Base-by-base conservation (phyloP, 768 basidiomycete species). In the Lactarius akahatsu region DNA sequence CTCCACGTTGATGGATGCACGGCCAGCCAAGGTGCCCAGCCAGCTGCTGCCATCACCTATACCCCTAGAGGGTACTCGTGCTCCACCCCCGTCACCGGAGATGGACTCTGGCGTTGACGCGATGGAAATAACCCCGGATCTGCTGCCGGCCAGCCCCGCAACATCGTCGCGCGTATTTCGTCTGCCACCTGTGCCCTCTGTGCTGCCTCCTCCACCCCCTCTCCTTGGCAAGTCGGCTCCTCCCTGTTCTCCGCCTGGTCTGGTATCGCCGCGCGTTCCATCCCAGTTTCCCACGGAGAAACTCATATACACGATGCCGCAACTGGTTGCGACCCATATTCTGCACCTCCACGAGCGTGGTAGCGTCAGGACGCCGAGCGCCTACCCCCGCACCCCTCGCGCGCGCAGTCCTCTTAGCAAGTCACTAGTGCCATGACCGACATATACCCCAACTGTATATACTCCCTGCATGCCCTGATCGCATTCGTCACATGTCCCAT, bases 311-410 rank as follows among this genome's bases (percentile, higher is more conserved):
- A 65, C 67, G 16, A 70, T 70, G 68, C 45, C 67, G 54, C 67
- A 70, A 56, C 69, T 70, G 60, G 69, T 70, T 62, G 69, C 69
- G 61, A 63, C 67, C 45, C 69, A 69, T 28, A 62, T 63, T 15
- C 40, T 70, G 59, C 67, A 67, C 61, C 61, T 65, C 16, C 63
- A 65, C n/a, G 69, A 70, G 6, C 69, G 69, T 59, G 57, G 67
- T 16, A 9, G 36, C 15, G 57, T 54, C 26, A 69, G 64, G 45
- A 57, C 59, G 68, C 67, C 66, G 5, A 56, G 20, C 52, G 9
- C 50, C 32, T 16, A 32, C 52, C 57, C 57, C 20, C 66, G 58
- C 10, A 26, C 62, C 4, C 57, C 43, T 6, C 66, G 62, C 23
- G 36, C 40, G 7, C 52, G 62, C 41, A 67, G 66, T 41, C 66